These are phyloP conservation scores for Phlebiopsis gigantea DNA, from an alignment of 768 basidiomycete species.

Conservation along the genomic window DNA sequence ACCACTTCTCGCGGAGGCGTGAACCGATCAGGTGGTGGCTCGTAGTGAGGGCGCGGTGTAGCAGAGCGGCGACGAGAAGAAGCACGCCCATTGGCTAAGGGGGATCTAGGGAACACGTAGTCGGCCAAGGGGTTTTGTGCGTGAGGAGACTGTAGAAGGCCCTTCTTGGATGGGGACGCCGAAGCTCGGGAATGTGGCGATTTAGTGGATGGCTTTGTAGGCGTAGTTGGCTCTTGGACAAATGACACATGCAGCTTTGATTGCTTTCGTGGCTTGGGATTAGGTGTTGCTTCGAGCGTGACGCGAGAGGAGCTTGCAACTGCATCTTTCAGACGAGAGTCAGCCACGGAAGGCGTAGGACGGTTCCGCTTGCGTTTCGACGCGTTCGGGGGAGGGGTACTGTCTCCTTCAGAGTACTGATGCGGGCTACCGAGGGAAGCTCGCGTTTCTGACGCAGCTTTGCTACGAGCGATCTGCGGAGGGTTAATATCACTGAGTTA, in stretches of 20 bases:
- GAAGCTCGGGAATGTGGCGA: conserved; percentile 14
- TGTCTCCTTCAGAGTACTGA: neutral
- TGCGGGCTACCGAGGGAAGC: neutral
- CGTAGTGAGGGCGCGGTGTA: conserved; percentile 55
- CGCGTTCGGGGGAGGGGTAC: neutral
- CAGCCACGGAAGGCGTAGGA: neutral
- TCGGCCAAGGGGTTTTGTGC: conserved; percentile 45
- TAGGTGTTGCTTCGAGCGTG: conserved; percentile 43
- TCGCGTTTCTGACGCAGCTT: neutral
- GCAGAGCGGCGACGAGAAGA: conserved; percentile 34
- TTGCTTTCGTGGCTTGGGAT: conserved; percentile 58
- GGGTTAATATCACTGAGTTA: neutral
- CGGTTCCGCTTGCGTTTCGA: conserved; percentile 9
- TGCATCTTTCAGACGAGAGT: conserved; percentile 7
- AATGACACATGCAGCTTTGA: conserved; percentile 18
- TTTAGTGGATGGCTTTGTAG: conserved; percentile 17
- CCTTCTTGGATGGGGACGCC: conserved; percentile 24
- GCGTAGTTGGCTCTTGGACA: conserved; percentile 20
- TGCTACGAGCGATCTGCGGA: neutral
- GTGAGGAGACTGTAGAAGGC: conserved; percentile 36
- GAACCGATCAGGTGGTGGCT: conserved; percentile 63
- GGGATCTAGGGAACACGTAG: conserved; percentile 35
- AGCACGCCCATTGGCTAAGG: conserved; percentile 19
- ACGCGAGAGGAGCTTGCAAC: conserved; percentile 20
- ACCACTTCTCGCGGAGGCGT: conserved; percentile 65